Evolutionary conservation across 768 basidiomycete species (phyloP).

Genomic region (Sistotremastrum niveocremeum): DNA sequence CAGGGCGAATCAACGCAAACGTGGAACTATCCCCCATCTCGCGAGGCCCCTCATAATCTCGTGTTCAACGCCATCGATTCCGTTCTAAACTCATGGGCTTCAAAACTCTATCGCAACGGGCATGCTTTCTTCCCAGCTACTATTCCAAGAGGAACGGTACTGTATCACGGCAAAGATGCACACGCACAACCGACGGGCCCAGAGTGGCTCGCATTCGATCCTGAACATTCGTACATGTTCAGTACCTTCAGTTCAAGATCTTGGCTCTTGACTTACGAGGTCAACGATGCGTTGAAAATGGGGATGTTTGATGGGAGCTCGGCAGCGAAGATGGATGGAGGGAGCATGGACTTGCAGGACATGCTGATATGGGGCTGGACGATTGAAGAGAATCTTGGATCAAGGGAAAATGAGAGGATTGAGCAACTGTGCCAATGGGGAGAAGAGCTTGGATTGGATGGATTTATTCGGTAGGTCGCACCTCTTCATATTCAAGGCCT

Average conservation of each 20-base stretch:
- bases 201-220: slow-evolving; percentile 22
- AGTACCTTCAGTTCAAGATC: slow-evolving; percentile 14
- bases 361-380: slow-evolving; percentile 18
- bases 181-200: slow-evolving; percentile 15
- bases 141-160: slow-evolving; percentile 21
- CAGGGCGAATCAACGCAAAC: too few species aligned
- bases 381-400: slow-evolving; percentile 7
- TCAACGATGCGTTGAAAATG: slow-evolving; percentile 16
- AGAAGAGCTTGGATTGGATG: slow-evolving; percentile 17
- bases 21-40: slow-evolving; percentile 8
- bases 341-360: slow-evolving; percentile 24
- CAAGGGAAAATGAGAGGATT: slow-evolving; percentile 15
- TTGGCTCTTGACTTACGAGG: slow-evolving; percentile 18
- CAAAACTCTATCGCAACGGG: slow-evolving; percentile 24
- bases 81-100: slow-evolving; percentile 26
- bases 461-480: slow-evolving; percentile 16
- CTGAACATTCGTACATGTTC: slow-evolving; percentile 26
- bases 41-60: slow-evolving; percentile 19
- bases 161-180: slow-evolving; percentile 20
- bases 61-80: slow-evolving; percentile 22
- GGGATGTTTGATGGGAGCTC: slow-evolving; percentile 21
- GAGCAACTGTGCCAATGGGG: slow-evolving; percentile 21
- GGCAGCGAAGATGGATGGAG: slow-evolving; percentile 17
- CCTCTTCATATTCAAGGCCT: too few species aligned
- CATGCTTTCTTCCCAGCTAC: slow-evolving; percentile 18